Conservation (phyloP, 148 eudicot genomes). For the Silene conica region DNA sequence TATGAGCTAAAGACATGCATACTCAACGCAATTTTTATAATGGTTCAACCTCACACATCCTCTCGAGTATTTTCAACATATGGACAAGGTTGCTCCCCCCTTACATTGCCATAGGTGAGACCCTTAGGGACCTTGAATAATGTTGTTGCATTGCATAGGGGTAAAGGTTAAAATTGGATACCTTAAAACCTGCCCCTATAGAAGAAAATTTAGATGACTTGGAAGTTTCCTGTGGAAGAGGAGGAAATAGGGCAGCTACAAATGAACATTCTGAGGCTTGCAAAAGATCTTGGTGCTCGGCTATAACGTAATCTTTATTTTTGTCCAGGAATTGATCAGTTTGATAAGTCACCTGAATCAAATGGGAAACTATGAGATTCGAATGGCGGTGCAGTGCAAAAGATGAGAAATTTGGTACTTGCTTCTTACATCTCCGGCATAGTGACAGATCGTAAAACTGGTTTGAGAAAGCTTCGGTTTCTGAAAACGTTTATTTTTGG, state of each 20-base stretch:
- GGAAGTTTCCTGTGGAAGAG: conserved; percentile 82
- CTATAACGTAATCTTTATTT: conserved; percentile 98
- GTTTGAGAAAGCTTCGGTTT: conserved; percentile 99
- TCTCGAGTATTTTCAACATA: too few species aligned
- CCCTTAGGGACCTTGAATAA: too few species aligned
- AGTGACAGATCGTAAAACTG: conserved; percentile 86
- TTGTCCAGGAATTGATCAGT: conserved; percentile 95
- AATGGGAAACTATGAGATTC: conserved; percentile 15
- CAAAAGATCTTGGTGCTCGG: conserved; percentile 93
- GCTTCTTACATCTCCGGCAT: conserved; percentile 87
- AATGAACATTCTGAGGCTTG: conserved; percentile 85
- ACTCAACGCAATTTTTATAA: too few species aligned
- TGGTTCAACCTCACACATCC: too few species aligned
- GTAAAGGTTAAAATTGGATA: conserved; percentile 16
- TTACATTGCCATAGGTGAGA: neutral
- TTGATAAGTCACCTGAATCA: conserved; percentile 75
- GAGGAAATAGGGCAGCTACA: conserved; percentile 86
- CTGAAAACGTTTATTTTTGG: conserved; percentile 75
- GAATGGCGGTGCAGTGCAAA: neutral
- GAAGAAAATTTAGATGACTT: conserved; percentile 99
- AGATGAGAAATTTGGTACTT: conserved; percentile 4
- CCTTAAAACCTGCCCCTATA: conserved; percentile 99
- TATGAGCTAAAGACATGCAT: too few species aligned
- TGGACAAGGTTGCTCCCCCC: too few species aligned
- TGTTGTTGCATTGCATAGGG: neutral